Base-by-base conservation (phyloP, 2,329 filamentous ascomycete species). In the Neonectria magnoliae region DNA sequence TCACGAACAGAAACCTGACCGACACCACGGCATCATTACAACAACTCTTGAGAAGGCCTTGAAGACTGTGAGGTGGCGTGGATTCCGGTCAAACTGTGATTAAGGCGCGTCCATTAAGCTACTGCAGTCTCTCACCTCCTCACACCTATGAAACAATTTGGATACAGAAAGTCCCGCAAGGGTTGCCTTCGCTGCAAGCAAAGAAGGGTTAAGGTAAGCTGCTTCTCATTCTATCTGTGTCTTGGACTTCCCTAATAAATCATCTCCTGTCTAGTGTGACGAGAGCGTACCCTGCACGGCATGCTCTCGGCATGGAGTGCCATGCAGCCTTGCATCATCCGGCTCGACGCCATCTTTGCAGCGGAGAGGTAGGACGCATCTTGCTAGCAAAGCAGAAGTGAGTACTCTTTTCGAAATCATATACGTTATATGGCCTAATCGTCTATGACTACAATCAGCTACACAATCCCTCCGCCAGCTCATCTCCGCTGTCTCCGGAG, bases 261-360 rank as follows among this genome's bases (percentile, higher is more conserved):
- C 14, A 13, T 20, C 2, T 18, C 16, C 16, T 16, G 20, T 6
- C 14, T 16, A 67, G 65, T 67, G 65, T 31, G 65, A 67, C 29
- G 65, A 67, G 33, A 36, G 38, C 5, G 8, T 65, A 27, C 65
- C 65, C 31, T 67, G 65, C 52, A 42, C 48, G 3, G 65, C 65
- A 20, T 67, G 65, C 18, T 18, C 22, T 14, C 41, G 62, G 14
- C 65, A 67, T 31, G 22, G 38, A 31, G 58, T 67, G 18, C 50
- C 53, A 22, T 67, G 65, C 29, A 67, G 65, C 18, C 36, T 67
- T 14, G 51, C 51, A 36, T n/a, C 53, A 29, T 22, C 18, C 5
- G n/a, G 10, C 29, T 31, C 29, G 29, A 31, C 29, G 29, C 29
- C 9, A 9, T 9, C 29, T 31, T 31, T 31, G 2, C 29, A 8